These are phyloP conservation scores for Cryphonectria nitschkei DNA, from an alignment of 2,329 filamentous ascomycete species.

Conservation along the genomic window DNA sequence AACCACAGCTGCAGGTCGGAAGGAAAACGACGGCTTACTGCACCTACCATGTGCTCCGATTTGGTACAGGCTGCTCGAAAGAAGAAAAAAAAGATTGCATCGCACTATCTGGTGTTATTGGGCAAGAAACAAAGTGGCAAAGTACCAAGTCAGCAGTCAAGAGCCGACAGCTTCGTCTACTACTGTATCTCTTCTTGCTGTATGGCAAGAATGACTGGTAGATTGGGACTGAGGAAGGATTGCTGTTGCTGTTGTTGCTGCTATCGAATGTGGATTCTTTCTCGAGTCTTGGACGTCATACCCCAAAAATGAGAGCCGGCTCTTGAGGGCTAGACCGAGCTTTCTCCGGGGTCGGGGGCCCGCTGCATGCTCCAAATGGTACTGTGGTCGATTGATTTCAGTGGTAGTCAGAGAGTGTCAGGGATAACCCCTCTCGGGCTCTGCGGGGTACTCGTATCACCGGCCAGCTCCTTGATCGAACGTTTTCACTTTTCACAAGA, in stretches of 20 bases:
- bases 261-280: neutral
- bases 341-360: constrained; percentile 17
- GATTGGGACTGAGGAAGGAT: neutral
- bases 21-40: neutral
- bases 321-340: constrained; percentile 13
- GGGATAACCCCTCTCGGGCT: neutral
- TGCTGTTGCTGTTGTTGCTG: neutral
- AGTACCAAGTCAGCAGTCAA: too few relatives aligned
- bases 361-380: neutral
- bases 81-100: too few relatives aligned
- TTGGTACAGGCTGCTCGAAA: too few relatives aligned
- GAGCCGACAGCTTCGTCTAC: neutral
- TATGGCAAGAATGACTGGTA: neutral
- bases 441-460: neutral
- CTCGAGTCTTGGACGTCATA: constrained; percentile 1
- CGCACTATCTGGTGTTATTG: too few relatives aligned
- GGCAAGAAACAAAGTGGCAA: too few relatives aligned
- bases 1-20: neutral
- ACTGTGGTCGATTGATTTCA: neutral
- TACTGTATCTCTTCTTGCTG: neutral
- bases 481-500: too few relatives aligned
- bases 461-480: neutral
- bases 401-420: neutral
- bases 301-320: neutral
- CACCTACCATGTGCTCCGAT: neutral